Base-by-base conservation (phyloP, 306 rosid species). In the Gynostemma pentaphyllum region DNA sequence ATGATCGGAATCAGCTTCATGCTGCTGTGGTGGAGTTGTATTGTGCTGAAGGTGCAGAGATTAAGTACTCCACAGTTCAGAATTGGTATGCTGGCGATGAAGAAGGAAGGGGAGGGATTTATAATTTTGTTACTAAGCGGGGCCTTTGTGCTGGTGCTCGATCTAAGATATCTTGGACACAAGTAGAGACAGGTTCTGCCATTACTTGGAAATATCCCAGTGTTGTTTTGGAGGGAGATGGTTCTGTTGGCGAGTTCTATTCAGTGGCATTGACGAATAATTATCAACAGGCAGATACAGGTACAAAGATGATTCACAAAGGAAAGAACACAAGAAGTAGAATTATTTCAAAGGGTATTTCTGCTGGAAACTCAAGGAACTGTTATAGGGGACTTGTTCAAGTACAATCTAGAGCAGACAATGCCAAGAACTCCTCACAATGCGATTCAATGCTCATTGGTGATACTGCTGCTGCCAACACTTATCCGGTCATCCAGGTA, bases 381-480 rank as follows among this genome's bases (percentile, higher is more conserved):
- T 85, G 94, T 69, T 90, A 87, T 48, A 82, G 95, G 72, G 97
- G 97, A 27, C 97, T 87, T 55, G 97, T 90, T 46, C 92, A 90
- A 79, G 94, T 90, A 36, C 94, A 77, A 55, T 87, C 97, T 0
- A 81, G 76, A 69, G 97, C 97, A 0, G 85, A 90, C 36, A 85
- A 87, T 83, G 95, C 97, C 49, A 68, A 81, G 49, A 90, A 87
- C 73, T 87, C 90, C 29, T 87, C 97, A 2, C 95, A 90, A 67
- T 90, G 97, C 61, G 97, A 90, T 75, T 90, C 97, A 9, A 87
- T 90, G 95, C 97, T 90, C 49, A 90, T 90, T 63, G 97, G 97
- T 29, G 97, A 90, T 64, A 75, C 9, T 13, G 97, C 94, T 5
- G 97, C 94, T 16, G 95, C 97, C 60, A 90, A 90, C 77, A 90